Conservation (phyloP, 169 alveolate genomes). For the Cryptosporidium bovis region DNA sequence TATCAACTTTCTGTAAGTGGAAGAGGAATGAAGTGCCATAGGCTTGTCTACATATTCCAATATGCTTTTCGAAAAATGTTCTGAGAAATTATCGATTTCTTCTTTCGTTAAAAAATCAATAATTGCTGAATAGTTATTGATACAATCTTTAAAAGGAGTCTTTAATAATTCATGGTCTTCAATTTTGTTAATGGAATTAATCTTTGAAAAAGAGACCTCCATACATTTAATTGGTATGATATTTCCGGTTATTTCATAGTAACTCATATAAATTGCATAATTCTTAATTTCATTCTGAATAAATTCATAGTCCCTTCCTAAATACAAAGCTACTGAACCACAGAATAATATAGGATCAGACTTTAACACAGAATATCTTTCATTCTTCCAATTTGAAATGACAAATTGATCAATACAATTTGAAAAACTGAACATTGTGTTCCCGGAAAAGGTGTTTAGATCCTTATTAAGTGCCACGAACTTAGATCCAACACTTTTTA, state of each 20-base stretch:
- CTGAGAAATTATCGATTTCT: conserved; percentile 6
- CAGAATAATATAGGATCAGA: conserved; percentile 62
- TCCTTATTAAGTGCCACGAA: conserved; percentile 3
- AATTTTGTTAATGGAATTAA: conserved; percentile 6
- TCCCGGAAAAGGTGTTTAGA: not conserved
- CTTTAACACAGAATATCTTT: conserved; percentile 27
- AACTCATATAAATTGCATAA: conserved; percentile 28
- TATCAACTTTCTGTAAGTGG: conserved; percentile 20
- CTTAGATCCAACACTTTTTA: conserved; percentile 15
- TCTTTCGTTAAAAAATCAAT: conserved; percentile 26
- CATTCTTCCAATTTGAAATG: conserved; percentile 38
- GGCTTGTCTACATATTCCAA: conserved; percentile 59
- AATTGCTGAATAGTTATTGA: conserved; percentile 14
- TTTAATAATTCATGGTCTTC: conserved; percentile 5
- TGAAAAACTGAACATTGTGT: conserved; percentile 28
- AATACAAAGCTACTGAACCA: conserved; percentile 13
- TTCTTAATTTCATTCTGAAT: conserved; percentile 31
- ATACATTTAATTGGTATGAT: conserved; percentile 27
- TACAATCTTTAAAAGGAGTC: conserved; percentile 18
- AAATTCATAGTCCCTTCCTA: conserved; percentile 35
- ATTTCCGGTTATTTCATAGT: conserved; percentile 33
- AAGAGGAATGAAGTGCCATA: conserved; percentile 41
- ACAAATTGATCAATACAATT: conserved; percentile 57
- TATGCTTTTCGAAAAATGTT: not conserved
- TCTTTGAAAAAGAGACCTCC: conserved; percentile 11